These are phyloP conservation scores for Porcisia deanei DNA, from an alignment of 208 protist genomes.

Conservation along the genomic window DNA sequence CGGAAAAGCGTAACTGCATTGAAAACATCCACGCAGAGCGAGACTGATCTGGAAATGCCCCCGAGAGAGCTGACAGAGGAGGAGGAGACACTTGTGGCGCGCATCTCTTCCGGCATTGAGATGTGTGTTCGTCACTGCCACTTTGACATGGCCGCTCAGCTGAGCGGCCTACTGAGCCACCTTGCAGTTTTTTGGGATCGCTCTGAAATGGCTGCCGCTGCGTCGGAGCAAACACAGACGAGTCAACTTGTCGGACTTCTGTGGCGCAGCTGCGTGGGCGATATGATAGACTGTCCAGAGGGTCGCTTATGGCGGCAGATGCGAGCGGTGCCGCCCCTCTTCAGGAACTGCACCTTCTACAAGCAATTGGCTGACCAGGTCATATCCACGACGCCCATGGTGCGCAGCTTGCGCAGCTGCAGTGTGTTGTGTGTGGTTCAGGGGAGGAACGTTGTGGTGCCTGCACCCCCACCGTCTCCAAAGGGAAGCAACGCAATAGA, in stretches of 20 bases:
- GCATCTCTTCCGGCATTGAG: conserved; percentile 16
- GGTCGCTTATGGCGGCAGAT: conserved; percentile 29
- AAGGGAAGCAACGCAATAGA: conserved; percentile 13
- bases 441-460: not conserved
- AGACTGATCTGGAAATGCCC: not conserved
- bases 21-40: conserved; percentile 11
- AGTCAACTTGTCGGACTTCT: conserved; percentile 24
- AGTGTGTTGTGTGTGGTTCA: conserved; percentile 18
- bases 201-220: conserved; percentile 27
- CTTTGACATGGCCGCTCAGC: conserved; percentile 22
- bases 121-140: conserved; percentile 22
- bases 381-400: conserved; percentile 20
- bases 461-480: not conserved
- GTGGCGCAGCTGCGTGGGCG: conserved; percentile 1
- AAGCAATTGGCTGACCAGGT: conserved; percentile 1
- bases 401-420: conserved; percentile 27
- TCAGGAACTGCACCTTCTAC: conserved; percentile 15
- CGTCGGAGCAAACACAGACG: conserved; percentile 29
- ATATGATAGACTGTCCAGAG: conserved; percentile 27
- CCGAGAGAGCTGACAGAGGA: conserved; percentile 8
- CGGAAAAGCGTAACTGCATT: not conserved
- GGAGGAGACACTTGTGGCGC: conserved; percentile 20
- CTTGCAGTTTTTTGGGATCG: conserved; percentile 36
- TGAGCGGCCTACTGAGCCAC: conserved; percentile 29
- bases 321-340: conserved; percentile 1